Conservation (phyloP, 177 flowering plant genomes). For the Vitis hybrid region DNA sequence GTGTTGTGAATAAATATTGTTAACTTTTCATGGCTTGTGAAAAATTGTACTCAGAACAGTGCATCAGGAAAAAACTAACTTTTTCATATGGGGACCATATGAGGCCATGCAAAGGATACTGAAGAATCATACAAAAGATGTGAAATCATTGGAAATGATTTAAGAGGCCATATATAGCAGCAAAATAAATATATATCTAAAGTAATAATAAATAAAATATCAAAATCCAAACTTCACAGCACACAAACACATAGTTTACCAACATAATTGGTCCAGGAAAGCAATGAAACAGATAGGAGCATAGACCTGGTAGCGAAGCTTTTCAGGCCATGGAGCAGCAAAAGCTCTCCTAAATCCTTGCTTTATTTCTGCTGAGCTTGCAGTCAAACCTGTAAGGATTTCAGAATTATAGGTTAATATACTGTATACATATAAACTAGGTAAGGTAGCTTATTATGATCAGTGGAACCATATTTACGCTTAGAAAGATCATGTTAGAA, state of each 20-base stretch:
- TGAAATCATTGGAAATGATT: background rate
- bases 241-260: too few relatives aligned
- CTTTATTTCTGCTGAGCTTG: slow-evolving; percentile 69
- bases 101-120: background rate
- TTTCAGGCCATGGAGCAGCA: slow-evolving; percentile 87
- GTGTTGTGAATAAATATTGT: too few relatives aligned
- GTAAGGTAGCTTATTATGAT: background rate
- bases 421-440: background rate
- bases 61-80: too few relatives aligned
- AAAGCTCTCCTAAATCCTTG: slow-evolving; percentile 93
- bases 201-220: too few relatives aligned
- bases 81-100: background rate
- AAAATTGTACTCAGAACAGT: background rate
- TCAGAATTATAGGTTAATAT: background rate
- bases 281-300: background rate
- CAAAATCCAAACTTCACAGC: too few relatives aligned
- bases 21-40: background rate
- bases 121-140: background rate
- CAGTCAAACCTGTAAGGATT: slow-evolving; percentile 49
- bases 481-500: too few relatives aligned
- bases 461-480: too few relatives aligned
- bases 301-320: slow-evolving; percentile 87
- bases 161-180: background rate
- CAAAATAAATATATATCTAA: too few relatives aligned
- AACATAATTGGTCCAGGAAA: background rate